phyloP scores from a whole-genome alignment of 305 asterid species.

The Solanum hybrid region DNA sequence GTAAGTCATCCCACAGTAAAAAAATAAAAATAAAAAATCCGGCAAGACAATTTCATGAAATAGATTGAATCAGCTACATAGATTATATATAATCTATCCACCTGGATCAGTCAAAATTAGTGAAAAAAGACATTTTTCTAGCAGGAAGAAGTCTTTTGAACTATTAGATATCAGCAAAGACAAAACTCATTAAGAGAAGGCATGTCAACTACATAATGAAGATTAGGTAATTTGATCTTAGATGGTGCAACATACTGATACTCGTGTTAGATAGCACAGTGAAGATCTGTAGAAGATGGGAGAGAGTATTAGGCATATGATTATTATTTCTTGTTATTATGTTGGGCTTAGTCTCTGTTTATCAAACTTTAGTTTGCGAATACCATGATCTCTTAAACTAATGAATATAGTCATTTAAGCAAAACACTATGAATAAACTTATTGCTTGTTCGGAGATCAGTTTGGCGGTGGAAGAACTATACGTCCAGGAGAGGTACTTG shows the following conservation, averaged over 20 bases:
- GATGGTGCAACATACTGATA: neutral
- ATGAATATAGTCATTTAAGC: neutral
- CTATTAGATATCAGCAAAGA: neutral
- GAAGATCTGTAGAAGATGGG: neutral
- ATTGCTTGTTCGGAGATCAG: conserved; percentile 25
- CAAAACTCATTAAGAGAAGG: neutral
- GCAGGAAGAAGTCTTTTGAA: neutral
- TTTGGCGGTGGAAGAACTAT: conserved; percentile 85
- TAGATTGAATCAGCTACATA: neutral
- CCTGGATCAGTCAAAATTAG: neutral
- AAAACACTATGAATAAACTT: neutral
- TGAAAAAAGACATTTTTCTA: neutral
- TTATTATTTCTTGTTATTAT: neutral
- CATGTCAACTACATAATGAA: neutral
- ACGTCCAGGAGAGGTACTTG: conserved; percentile 84
- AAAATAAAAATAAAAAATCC: neutral
- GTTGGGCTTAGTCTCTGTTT: neutral
- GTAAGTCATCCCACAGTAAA: neutral
- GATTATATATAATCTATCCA: neutral
- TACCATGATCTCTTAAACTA: neutral
- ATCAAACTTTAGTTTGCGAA: neutral
- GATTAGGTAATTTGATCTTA: neutral
- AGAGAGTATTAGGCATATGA: neutral
- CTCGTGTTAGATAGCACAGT: neutral
- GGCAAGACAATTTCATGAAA: neutral